phyloP scores from a whole-genome alignment of 176 grass and related monocot genomes.

The Oryza longistaminata region DNA sequence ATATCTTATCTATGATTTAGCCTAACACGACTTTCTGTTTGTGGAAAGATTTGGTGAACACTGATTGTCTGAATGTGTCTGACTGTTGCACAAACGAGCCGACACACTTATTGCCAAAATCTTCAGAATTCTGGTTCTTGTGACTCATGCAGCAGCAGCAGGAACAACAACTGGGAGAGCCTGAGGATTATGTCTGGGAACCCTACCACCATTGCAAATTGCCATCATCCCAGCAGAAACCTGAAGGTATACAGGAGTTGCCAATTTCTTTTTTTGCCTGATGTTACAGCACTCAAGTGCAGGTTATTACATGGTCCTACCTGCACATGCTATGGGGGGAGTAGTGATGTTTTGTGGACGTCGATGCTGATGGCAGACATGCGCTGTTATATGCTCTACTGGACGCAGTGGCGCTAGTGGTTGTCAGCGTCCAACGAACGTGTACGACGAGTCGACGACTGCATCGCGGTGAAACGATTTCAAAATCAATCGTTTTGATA shows the following conservation, averaged over 20 bases:
- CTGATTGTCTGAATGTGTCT: neutral
- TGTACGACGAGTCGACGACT: no score
- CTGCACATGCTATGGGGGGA: conserved; percentile 29
- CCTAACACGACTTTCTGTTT: conserved; percentile 30
- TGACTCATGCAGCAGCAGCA: conserved; percentile 3
- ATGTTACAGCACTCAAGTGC: conserved; percentile 37
- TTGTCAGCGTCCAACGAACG: no score
- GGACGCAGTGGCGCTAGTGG: no score
- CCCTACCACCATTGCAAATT: neutral
- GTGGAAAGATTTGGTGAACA: conserved; percentile 34
- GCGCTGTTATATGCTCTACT: no score
- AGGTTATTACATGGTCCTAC: conserved; percentile 46
- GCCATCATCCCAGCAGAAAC: neutral
- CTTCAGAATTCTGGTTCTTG: conserved; percentile 15
- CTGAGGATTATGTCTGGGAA: conserved; percentile 11
- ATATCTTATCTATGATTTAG: conserved; percentile 15
- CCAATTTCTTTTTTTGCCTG: conserved; percentile 4
- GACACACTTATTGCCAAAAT: conserved; percentile 13
- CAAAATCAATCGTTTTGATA: no score
- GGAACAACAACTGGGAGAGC: conserved; percentile 15
- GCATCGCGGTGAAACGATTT: no score
- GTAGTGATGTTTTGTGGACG: neutral
- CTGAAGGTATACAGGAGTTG: neutral
- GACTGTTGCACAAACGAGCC: neutral
- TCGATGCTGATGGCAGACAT: neutral